Base-by-base conservation (phyloP, 169 alveolate genomes). In the Plasmodium berghei region DNA sequence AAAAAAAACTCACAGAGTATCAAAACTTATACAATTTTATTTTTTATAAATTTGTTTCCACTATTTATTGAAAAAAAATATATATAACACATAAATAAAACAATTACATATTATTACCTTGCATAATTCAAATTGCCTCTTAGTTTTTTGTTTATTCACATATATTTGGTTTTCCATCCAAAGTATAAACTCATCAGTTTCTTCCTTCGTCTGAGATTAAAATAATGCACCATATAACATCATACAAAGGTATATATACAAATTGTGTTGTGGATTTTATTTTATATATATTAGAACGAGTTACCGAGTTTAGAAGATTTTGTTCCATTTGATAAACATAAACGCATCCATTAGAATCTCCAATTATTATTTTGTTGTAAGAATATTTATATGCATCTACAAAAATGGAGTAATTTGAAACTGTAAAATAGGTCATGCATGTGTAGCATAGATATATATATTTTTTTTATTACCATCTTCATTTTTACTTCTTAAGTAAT, bases 341-440 rank as follows among this genome's bases (percentile, higher is more conserved):
- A 28, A 80, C 90, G 24, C 90, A 80, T 12, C 90, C 90, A 48
- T 83, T 80, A 3, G 90, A 80, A 62, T 80, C 90, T 20, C 90
- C 90, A 67, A 80, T 80, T 56, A 80, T 80, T 34, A 80, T 80
- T 52, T 80, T 80, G 40, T 80, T 80, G 46, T 80, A 80, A 18
- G 90, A 66, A 40, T 80, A 80, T 48, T 66, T 80, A 22, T 66
- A 80, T n/a, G 61, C 67, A 59, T 80, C 90, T 80, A 40, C 56
- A 52, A 42, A 34, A 18, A 34, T n/a, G 12, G 16, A 24, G n/a
- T 22, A 56, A 26, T n/a, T 54, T 28, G 10, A n/a, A 72, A 24
- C 59, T 0, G 20, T 58, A 20, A 16, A 20, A n/a, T 26, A 1
- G 24, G 14, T 9, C 20, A 63, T 34, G 14, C 26, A 64, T 64